Evolutionary conservation across 2,329 filamentous ascomycete genomes (phyloP).

Genomic region (Colletotrichum musae): DNA sequence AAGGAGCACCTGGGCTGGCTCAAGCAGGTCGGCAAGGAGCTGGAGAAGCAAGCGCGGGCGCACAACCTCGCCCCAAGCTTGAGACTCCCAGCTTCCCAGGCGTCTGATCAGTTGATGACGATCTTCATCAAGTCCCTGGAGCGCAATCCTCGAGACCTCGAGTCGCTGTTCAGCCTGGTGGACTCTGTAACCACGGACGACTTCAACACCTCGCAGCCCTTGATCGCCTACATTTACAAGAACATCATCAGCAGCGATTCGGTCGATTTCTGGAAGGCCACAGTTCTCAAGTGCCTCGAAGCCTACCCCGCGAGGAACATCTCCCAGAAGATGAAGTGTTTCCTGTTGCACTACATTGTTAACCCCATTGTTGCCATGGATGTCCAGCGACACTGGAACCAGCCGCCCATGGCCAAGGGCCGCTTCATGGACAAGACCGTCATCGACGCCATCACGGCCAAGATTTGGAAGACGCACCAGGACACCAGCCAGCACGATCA

Average conservation of each 20-base stretch:
- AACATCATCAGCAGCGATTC: conserved; percentile 88
- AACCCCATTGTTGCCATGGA: conserved; percentile 98
- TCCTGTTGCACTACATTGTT: conserved; percentile 90
- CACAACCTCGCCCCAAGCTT: conserved; percentile 80
- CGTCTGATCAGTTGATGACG: conserved; percentile 87
- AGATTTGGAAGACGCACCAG: conserved; percentile 92
- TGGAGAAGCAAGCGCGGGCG: conserved; percentile 80
- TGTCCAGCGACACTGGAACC: conserved; percentile 85
- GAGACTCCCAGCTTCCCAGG: conserved; percentile 89
- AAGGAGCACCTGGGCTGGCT: conserved; percentile 73
- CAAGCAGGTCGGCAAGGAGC: conserved; percentile 79
- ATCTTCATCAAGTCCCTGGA: conserved; percentile 87
- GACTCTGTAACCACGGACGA: conserved; percentile 88
- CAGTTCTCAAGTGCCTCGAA: conserved; percentile 89
- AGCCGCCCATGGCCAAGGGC: conserved; percentile 66
- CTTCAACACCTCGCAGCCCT: conserved; percentile 80
- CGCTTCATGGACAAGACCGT: conserved; percentile 88
- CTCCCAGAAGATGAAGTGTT: conserved; percentile 92
- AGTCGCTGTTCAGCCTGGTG: conserved; percentile 87
- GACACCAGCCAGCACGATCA: conserved; percentile 88
- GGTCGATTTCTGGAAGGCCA: conserved; percentile 86
- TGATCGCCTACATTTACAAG: conserved; percentile 88
- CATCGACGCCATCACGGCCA: conserved; percentile 90
- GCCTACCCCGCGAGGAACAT: conserved; percentile 84
- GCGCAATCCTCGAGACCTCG: conserved; percentile 81